phyloP scores from a whole-genome alignment of 495 filamentous ascomycete species.

The Talaromyces wortmannii region DNA sequence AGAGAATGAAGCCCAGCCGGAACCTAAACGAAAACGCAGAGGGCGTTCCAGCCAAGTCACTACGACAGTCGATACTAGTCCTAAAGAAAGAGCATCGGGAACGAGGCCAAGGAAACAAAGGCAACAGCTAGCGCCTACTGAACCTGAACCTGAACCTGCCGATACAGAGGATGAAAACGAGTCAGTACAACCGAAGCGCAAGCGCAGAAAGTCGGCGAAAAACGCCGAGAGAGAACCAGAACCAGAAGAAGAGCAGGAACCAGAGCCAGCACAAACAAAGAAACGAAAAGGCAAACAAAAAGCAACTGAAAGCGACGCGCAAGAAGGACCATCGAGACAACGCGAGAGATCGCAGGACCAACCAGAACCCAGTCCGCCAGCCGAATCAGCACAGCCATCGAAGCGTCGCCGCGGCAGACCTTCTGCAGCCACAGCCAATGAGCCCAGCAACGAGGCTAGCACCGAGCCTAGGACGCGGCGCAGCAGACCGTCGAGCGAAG shows the following conservation, averaged over 20 bases:
- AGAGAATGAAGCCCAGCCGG: not conserved
- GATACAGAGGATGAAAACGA: not conserved
- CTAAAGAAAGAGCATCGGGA: too few species aligned
- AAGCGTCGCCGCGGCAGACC: constrained; percentile 1
- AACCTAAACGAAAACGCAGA: not conserved
- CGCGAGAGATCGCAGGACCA: not conserved
- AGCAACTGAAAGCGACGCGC: not conserved
- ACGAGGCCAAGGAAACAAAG: not conserved
- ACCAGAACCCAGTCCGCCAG: not conserved
- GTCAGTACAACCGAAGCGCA: not conserved
- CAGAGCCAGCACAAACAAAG: not conserved
- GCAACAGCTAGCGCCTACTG: constrained; percentile 3
- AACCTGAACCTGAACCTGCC: not conserved
- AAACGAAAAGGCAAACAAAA: not conserved
- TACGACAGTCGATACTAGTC: too few species aligned
- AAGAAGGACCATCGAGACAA: not conserved
- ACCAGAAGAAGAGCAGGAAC: not conserved
- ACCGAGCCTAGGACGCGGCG: not conserved
- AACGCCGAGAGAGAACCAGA: constrained; percentile 12
- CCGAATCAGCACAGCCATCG: not conserved
- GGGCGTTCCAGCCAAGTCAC: too few species aligned
- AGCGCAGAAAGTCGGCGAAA: constrained; percentile 12
- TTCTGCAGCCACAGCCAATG: not conserved
- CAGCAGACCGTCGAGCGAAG: not conserved
- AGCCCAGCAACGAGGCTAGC: not conserved